Evolutionary conservation across 106 monocot species (phyloP).

Genomic region (Phalaenopsis aphrodite): DNA sequence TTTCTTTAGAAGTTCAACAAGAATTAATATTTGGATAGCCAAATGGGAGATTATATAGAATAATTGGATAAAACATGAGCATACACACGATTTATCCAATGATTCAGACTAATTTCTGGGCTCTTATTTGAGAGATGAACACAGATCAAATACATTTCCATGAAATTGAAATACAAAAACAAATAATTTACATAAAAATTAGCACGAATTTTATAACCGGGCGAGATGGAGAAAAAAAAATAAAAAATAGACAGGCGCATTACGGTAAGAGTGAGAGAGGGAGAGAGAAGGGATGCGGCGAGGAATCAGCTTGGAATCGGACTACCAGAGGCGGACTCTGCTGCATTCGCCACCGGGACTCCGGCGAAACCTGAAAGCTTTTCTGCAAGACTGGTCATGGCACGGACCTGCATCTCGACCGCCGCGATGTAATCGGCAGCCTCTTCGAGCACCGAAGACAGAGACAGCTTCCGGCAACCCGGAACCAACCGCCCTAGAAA

Average conservation of each 20-base stretch:
- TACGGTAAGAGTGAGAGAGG: neutral
- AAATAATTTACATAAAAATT: neutral
- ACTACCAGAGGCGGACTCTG: neutral
- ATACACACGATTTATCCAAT: too few relatives aligned
- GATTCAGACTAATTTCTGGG: too few relatives aligned
- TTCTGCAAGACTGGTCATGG: constrained; percentile 45
- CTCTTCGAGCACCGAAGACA: constrained; percentile 46
- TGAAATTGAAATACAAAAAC: neutral
- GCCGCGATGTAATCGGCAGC: constrained; percentile 67
- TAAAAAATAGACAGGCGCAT: neutral
- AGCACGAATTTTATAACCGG: neutral
- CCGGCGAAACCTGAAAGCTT: constrained; percentile 21
- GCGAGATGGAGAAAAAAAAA: neutral
- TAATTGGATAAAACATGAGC: too few relatives aligned
- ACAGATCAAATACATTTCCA: neutral
- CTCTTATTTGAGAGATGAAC: too few relatives aligned
- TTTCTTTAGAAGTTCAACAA: too few relatives aligned
- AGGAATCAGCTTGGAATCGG: neutral
- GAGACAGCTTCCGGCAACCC: constrained; percentile 50
- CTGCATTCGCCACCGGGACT: neutral
- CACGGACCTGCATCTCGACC: constrained; percentile 65
- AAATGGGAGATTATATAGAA: too few relatives aligned
- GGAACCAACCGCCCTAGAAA: constrained; percentile 52
- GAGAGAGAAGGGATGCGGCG: neutral
- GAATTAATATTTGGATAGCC: too few relatives aligned